phyloP scores from a whole-genome alignment of 2,329 filamentous ascomycete species.

The Dothiorella sarmentorum region DNA sequence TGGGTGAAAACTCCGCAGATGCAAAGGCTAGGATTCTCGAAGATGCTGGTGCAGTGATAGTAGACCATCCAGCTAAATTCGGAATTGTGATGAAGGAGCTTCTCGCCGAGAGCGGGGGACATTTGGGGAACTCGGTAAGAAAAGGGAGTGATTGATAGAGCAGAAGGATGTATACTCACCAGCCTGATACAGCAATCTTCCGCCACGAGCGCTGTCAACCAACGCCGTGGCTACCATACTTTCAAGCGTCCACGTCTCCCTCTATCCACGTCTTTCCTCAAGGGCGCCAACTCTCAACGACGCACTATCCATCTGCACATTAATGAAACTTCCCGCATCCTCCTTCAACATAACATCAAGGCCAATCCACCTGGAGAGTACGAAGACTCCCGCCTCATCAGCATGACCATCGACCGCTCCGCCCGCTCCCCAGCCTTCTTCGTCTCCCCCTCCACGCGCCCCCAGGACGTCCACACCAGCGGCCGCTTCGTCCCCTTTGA shows the following conservation, averaged over 20 bases:
- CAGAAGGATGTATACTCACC: neutral
- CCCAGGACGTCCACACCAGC: constrained; percentile 40
- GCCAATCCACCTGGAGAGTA: constrained; percentile 40
- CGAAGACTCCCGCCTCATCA: constrained; percentile 51
- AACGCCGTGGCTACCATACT: constrained; percentile 50
- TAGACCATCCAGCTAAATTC: constrained; percentile 73
- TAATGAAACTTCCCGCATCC: constrained; percentile 53
- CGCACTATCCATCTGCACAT: constrained; percentile 56
- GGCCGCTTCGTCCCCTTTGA: constrained; percentile 60
- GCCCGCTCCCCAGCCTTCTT: constrained; percentile 62
- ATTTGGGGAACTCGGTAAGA: constrained; percentile 39
- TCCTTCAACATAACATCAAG: constrained; percentile 51
- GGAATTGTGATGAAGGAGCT: constrained; percentile 64
- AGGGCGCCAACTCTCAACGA: constrained; percentile 34
- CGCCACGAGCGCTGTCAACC: constrained; percentile 33
- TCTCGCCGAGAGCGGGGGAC: constrained; percentile 45
- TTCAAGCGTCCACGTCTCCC: constrained; percentile 18
- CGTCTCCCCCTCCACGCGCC: constrained; percentile 51
- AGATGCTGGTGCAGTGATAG: constrained; percentile 64
- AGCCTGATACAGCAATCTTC: constrained; percentile 29
- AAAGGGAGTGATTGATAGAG: neutral
- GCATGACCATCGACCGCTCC: constrained; percentile 63
- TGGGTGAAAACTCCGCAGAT: constrained; percentile 61
- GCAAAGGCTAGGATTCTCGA: constrained; percentile 67
- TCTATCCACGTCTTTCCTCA: neutral